Base-by-base conservation (phyloP, 2,329 filamentous ascomycete genomes). In the Ophiostoma ips region DNA sequence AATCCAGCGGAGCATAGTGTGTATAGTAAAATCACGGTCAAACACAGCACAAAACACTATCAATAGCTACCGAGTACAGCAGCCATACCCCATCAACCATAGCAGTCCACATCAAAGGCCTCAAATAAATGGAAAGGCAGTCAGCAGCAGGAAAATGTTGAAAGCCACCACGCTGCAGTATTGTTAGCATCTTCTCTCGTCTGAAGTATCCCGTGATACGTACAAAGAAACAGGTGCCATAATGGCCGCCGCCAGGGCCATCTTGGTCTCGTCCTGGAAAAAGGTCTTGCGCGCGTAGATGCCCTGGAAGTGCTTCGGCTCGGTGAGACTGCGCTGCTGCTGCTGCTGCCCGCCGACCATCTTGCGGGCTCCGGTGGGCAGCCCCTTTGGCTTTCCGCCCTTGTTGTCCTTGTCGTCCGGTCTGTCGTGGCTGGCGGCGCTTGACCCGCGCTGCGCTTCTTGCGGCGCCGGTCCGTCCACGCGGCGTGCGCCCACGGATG, bases 41-140 rank as follows among this genome's bases (percentile, higher is more conserved):
- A n/a, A n/a, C n/a, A n/a, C n/a, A n/a, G n/a, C 18, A 40, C 37
- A 15, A 40, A 15, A 24, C 15, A 21, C 9, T 6, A 40, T 16
- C 24, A 19, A 13, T 3, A 40, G 11, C 13, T 35, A 35, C 33
- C 33, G 8, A 10, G 13, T 35, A n/a, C n/a, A n/a, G n/a, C n/a
- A n/a, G n/a, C n/a, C n/a, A n/a, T n/a, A n/a, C n/a, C n/a, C n/a
- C n/a, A n/a, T n/a, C n/a, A n/a, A n/a, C n/a, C n/a, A n/a, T n/a
- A n/a, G n/a, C n/a, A n/a, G 24, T 28, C 8, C 24, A 28, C 24
- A 28, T 28, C 24, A 28, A 8, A 28, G 15, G 13, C 15, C 15
- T 16, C 40, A 51, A 5, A 51, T 46, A 28, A 52, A 53, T 2
- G 52, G 52, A 36, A 36, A 53, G 3, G 18, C 19, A 2, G 30